phyloP scores from a whole-genome alignment of 129 eudicot species.

The Centaurea solstitialis region DNA sequence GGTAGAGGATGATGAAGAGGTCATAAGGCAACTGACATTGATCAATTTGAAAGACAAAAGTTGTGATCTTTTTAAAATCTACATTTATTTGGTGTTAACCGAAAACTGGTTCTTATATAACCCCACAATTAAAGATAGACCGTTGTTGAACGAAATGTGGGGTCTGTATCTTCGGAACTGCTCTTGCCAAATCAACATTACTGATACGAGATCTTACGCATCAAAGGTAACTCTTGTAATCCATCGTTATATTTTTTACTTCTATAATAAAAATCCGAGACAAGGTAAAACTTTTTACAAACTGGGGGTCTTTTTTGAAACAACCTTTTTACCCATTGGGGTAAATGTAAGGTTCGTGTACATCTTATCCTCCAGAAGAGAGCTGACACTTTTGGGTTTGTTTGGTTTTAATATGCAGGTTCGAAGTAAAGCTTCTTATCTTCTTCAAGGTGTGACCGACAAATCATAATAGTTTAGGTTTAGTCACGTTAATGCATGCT shows the following conservation, averaged over 20 bases:
- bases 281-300: not conserved
- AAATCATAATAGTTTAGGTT: constrained; percentile 32
- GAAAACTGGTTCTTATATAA: constrained; percentile 77
- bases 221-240: constrained; percentile 40
- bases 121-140: constrained; percentile 32
- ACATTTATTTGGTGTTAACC: constrained; percentile 63
- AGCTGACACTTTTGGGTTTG: not conserved
- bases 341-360: constrained; percentile 47
- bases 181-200: constrained; percentile 75
- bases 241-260: not conserved
- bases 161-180: constrained; percentile 61
- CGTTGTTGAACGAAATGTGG: constrained; percentile 61
- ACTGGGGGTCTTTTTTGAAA: constrained; percentile 9
- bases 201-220: constrained; percentile 82
- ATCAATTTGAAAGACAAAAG: constrained; percentile 71
- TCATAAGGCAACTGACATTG: constrained; percentile 52
- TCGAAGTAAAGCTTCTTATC: constrained; percentile 85
- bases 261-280: not conserved
- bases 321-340: constrained; percentile 3
- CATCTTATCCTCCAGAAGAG: constrained; percentile 50
- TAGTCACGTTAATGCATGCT: not conserved
- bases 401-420: constrained; percentile 48
- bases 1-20: constrained; percentile 59
- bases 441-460: constrained; percentile 57
- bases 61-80: constrained; percentile 70